Percentiles rank a stretch among this genome's conserved stretches.
phyloP scores from a whole-genome alignment of 148 eudicot species.

The Linanthus parryae region DNA sequence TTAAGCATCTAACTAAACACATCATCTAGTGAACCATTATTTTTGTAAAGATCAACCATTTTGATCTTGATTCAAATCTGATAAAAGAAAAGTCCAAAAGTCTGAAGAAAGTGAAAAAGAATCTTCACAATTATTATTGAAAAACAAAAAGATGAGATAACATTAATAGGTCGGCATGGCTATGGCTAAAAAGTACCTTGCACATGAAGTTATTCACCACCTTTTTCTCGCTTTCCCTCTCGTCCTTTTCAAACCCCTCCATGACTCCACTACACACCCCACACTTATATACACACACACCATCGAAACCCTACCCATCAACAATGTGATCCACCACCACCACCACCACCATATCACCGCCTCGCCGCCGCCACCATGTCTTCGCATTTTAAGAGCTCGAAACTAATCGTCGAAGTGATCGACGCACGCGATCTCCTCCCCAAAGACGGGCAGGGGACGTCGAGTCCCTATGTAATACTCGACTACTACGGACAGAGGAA shows the following conservation, averaged over 20 bases:
- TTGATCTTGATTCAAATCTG: too few species aligned
- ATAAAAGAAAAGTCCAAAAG: too few species aligned
- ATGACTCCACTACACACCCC: slow-evolving; percentile 5
- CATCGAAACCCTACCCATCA: neutral
- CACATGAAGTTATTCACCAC: slow-evolving; percentile 49
- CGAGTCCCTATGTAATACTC: slow-evolving; percentile 72
- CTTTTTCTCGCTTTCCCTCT: slow-evolving; percentile 1
- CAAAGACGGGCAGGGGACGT: slow-evolving; percentile 84
- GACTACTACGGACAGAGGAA: slow-evolving; percentile 77
- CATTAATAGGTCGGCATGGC: too few species aligned
- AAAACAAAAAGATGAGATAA: too few species aligned
- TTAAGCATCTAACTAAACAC: too few species aligned
- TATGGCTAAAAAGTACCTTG: too few species aligned
- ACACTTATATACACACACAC: neutral
- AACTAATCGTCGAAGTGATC: slow-evolving; percentile 70
- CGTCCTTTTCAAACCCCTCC: neutral
- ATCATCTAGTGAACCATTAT: too few species aligned
- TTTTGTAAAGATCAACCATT: too few species aligned
- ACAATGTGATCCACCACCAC: neutral
- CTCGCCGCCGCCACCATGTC: slow-evolving; percentile 26
- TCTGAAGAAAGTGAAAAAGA: too few species aligned
- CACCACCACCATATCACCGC: too few species aligned
- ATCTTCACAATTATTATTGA: too few species aligned
- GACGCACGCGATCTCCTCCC: slow-evolving; percentile 73
- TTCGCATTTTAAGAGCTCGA: slow-evolving; percentile 20